Conservation (phyloP, 805 yeast species). For the Lipomyces yamadae region DNA sequence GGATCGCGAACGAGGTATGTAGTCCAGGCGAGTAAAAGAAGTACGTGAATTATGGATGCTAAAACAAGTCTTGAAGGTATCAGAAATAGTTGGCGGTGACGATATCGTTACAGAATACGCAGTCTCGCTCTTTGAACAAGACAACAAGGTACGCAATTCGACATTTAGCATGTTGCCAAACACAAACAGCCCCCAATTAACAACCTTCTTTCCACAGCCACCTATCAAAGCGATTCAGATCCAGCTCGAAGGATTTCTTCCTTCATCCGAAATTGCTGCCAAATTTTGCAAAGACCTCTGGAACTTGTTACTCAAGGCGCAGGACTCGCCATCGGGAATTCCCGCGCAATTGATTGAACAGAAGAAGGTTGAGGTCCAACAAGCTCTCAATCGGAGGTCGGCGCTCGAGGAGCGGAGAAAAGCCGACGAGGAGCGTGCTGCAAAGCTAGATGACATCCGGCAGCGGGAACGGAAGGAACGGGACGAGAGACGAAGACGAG, state of each 20-base stretch:
- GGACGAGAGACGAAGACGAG: conserved; percentile 5
- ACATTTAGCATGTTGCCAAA: not conserved
- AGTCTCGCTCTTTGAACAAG: conserved; percentile 13
- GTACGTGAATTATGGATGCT: not conserved
- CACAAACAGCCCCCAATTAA: not conserved
- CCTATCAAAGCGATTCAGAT: conserved; percentile 24
- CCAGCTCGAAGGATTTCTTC: conserved; percentile 20
- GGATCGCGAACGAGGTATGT: conserved; percentile 22
- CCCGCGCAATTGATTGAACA: conserved; percentile 11
- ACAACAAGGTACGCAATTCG: conserved; percentile 9
- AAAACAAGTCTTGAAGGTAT: not conserved
- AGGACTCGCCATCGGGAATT: conserved; percentile 14
- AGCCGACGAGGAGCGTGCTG: conserved; percentile 6
- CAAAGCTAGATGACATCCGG: conserved; percentile 12
- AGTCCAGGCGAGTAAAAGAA: not conserved
- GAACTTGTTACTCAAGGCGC: conserved; percentile 19
- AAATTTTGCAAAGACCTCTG: conserved; percentile 18
- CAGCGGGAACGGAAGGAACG: not conserved
- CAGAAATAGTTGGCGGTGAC: conserved; percentile 17
- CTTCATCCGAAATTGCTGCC: conserved; percentile 5
- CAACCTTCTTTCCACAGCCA: conserved; percentile 7
- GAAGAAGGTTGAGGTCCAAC: not conserved
- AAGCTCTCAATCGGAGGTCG: not conserved
- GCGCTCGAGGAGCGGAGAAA: not conserved
- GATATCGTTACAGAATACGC: conserved; percentile 21